phyloP scores from a whole-genome alignment of 257 asterid species.

The Solanum pimpinellifolium region DNA sequence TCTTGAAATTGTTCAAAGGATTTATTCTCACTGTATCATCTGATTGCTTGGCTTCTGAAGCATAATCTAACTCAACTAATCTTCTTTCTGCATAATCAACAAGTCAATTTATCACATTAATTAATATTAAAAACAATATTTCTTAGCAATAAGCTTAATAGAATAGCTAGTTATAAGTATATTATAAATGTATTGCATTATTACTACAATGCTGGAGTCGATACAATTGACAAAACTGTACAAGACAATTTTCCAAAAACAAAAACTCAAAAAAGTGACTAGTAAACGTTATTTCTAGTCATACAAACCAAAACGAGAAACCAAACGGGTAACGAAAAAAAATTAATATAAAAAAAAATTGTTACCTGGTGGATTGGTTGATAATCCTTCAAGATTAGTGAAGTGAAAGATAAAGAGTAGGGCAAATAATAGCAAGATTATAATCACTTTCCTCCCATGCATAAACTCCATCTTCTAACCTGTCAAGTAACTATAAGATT shows the following conservation, averaged over 20 bases:
- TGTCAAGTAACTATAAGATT: neutral
- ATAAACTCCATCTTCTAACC: neutral
- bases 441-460: neutral
- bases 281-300: neutral
- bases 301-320: neutral
- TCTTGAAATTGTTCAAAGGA: constrained; percentile 52
- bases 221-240: neutral
- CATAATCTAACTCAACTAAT: constrained; percentile 14
- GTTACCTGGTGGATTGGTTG: neutral
- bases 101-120: neutral
- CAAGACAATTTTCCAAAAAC: neutral
- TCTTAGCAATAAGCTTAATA: neutral
- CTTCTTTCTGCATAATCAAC: constrained; percentile 21
- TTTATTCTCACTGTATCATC: constrained; percentile 56
- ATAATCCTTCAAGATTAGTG: constrained; percentile 13
- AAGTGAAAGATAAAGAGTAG: constrained; percentile 15
- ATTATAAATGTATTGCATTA: neutral
- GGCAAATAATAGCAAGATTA: neutral
- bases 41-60: neutral
- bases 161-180: neutral
- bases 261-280: neutral
- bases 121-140: neutral
- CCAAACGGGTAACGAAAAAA: neutral
- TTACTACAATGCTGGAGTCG: neutral
- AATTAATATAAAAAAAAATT: neutral